Evolutionary conservation across 257 asterid genomes (phyloP), one percentile per base, ranked within the genome.

Genomic region (Solanum lycopersicoides): DNA sequence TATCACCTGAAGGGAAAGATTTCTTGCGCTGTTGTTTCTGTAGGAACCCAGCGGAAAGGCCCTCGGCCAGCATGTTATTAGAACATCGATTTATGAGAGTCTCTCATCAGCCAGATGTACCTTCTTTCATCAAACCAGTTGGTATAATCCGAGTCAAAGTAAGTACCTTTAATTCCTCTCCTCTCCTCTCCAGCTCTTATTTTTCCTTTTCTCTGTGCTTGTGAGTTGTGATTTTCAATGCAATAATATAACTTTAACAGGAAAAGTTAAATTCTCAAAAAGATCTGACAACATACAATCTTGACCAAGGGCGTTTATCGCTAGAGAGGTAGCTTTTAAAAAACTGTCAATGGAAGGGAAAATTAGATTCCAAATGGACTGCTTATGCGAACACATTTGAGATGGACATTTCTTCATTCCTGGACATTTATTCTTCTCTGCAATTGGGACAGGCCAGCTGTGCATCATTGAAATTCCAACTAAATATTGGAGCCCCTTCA

Each of bases 1-100:
- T 95, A 89, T 96, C 99, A 28, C 93, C 93, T 56, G 98, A 95
- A 68, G 99, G 98, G 84, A 92, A 94, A 88, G 98, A 96, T 88
- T 96, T 96, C 93, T 86, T 96, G 88, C 85, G 69, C 11, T 73
- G 92, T 73, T 96, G 99, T 92, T 96, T 96, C 77, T 88, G 89
- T 3, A 90, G 98, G 85, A 95, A 96, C 90, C 98, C 99, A 53
- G 96, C 95, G 3, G 98, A 94, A 83, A 92, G 99, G 91, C 96
- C 98, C 39, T 87, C 98, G 12, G 97, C 99, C 45, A 88, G 86
- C 86, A 90, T 79, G 93, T 91, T 96, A 84, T 88, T 96, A 50
- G 94, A 93, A 30, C 99, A 96, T 91, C 94, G 92, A 9, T 96
- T 96, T 88, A 90, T 96, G 73, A 91, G 84, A 77, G 88, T 84